Conservation (phyloP, 208 protist species). For the Trypanosoma brucei region DNA sequence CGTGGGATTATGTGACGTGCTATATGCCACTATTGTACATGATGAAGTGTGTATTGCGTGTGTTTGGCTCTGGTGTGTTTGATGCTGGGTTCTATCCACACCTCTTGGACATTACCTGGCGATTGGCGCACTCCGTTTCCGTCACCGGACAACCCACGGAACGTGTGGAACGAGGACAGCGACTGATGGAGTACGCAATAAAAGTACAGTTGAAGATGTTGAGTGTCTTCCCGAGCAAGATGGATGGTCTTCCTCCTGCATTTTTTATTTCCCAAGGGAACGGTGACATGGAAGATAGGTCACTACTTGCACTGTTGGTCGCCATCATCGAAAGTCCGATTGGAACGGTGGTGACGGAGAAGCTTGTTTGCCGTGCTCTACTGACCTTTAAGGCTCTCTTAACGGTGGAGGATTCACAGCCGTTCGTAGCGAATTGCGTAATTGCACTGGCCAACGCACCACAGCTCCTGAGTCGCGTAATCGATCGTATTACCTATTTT, state of each 20-base stretch:
- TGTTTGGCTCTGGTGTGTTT: constrained; percentile 69
- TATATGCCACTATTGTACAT: constrained; percentile 54
- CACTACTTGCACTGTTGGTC: constrained; percentile 25
- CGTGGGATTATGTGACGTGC: constrained; percentile 18
- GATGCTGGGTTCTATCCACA: constrained; percentile 52
- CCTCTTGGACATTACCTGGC: constrained; percentile 44
- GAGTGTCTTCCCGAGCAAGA: constrained; percentile 35
- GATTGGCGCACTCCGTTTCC: constrained; percentile 22
- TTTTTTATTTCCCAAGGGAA: constrained; percentile 36
- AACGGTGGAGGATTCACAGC: constrained; percentile 47
- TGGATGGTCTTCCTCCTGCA: constrained; percentile 28
- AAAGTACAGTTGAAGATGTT: constrained; percentile 54
- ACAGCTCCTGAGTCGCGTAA: constrained; percentile 19
- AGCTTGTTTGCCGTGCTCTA: constrained; percentile 59
- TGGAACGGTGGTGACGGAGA: constrained; percentile 35
- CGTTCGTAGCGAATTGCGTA: constrained; percentile 29
- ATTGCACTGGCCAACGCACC: constrained; percentile 12
- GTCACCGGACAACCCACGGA: constrained; percentile 1
- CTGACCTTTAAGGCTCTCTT: constrained; percentile 37
- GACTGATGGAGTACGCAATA: constrained; percentile 65
- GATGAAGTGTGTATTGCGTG: constrained; percentile 69
- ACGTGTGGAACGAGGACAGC: constrained; percentile 22
- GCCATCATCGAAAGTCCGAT: constrained; percentile 29
- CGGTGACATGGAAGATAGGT: neutral
- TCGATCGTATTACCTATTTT: constrained; percentile 43